Base-by-base conservation (phyloP, 1,284 basidiomycete genomes). In the Ceratobasidium papillatum region DNA sequence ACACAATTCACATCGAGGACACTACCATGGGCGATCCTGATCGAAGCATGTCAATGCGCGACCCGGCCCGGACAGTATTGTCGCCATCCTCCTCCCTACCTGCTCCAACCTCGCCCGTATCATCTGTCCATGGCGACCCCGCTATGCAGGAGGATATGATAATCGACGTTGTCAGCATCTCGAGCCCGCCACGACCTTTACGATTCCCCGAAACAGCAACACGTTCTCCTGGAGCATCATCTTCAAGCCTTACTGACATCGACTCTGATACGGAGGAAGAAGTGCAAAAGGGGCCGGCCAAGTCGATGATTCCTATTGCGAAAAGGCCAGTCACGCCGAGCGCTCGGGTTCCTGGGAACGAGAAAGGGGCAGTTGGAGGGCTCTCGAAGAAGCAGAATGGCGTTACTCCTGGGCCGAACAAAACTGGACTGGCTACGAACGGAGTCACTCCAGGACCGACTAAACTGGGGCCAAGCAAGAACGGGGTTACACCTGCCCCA, bases 301-400 rank as follows among this genome's bases (percentile, higher is more conserved):
- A 71, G 27, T 71, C 68, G 43, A 71, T 71, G 68, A 71, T 71
- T 25, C 68, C 68, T 34, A 56, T 71, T 34, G 4, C 68, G n/a
- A 71, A 71, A 36, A 38, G 68, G 30, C 56, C 54, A 19, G 41
- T 27, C 34, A 45, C 56, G 9, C 54, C 56, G 9, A 52, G 66
- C 3, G 25, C 38, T 43, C 14, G 38, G 14, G 38, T 14, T 41
- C 38, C 38, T 22, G n/a, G 22, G 22, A 54, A 54, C n/a, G 30
- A 30, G 9, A 41, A 45, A 17, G 52, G 27, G 12, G 19, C 32
- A 25, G 65, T 52, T 45, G 52, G 52, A 34, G 45, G 32, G 47
- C 47, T 19, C n/a, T 2, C 8, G 25, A 47, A 36, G 61, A 36
- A n/a, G 17, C 54, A 45, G 54, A 71, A 71, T 32, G 43, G 68